These are phyloP conservation scores for Rhododendron ferrugineum DNA, from an alignment of 148 eudicot species.

Conservation along the genomic window DNA sequence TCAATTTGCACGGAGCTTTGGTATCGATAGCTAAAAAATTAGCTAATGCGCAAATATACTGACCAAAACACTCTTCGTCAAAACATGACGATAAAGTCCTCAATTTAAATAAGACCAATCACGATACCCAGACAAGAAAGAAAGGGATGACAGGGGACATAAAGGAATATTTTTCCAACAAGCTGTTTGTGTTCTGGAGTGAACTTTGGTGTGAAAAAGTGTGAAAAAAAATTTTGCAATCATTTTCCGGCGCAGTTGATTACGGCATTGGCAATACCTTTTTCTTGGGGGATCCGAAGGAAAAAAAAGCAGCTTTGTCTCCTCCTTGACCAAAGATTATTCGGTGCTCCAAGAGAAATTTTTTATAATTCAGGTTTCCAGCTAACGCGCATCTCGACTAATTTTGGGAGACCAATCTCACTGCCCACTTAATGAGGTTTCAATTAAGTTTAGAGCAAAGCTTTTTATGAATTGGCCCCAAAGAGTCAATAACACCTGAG, in stretches of 20 bases:
- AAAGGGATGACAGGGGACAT: neutral
- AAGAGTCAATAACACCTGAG: too few species aligned
- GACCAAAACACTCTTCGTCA: neutral
- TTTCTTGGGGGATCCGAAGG: neutral
- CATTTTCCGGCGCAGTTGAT: constrained; percentile 8
- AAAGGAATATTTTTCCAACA: constrained; percentile 1
- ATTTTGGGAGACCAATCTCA: too few species aligned
- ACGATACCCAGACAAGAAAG: neutral
- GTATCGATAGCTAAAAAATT: too few species aligned
- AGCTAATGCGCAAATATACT: too few species aligned
- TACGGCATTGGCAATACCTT: neutral
- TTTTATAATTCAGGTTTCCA: too few species aligned
- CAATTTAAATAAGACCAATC: neutral
- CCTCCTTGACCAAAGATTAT: neutral
- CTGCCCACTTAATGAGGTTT: too few species aligned
- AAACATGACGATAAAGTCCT: neutral
- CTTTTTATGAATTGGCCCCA: too few species aligned
- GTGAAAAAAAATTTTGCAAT: neutral
- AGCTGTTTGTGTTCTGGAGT: neutral
- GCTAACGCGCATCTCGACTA: too few species aligned
- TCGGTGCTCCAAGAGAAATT: neutral
- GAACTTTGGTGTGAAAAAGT: neutral
- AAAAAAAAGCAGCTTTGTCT: neutral
- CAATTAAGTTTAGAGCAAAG: too few species aligned
- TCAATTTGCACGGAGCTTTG: too few species aligned